A percentile compares a stretch with the other conserved stretches of the same genome.
These are phyloP conservation scores for Pseudogymnoascus sp. DNA, from an alignment of 2,329 filamentous ascomycete genomes.

Conservation along the genomic window DNA sequence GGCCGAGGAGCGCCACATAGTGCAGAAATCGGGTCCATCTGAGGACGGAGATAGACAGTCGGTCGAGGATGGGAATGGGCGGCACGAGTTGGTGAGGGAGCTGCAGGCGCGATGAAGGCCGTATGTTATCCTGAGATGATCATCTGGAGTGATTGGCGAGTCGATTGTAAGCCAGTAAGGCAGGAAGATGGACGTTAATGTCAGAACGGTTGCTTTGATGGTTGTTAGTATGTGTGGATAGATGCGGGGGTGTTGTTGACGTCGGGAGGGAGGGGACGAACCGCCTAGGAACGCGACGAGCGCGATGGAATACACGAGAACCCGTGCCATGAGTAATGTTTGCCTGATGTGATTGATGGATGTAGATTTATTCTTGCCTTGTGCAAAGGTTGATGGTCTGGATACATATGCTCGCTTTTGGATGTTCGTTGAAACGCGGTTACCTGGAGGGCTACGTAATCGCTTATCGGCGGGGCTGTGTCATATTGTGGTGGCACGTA, in stretches of 20 bases:
- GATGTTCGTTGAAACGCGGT: neutral
- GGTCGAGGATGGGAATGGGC: constrained; percentile 56
- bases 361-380: neutral
- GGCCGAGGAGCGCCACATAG: constrained; percentile 80
- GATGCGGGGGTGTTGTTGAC: neutral
- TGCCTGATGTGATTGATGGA: neutral
- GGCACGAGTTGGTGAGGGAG: constrained; percentile 55
- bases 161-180: constrained; percentile 65
- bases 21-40: constrained; percentile 62
- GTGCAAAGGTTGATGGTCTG: neutral
- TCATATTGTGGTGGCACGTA: neutral
- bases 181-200: constrained; percentile 58
- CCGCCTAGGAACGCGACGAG: constrained; percentile 36
- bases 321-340: constrained; percentile 32
- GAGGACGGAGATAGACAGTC: constrained; percentile 48
- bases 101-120: constrained; percentile 79
- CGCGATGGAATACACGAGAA: constrained; percentile 33
- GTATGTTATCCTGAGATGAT: constrained; percentile 55
- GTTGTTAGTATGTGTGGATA: constrained; percentile 9
- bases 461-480: constrained; percentile 5
- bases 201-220: constrained; percentile 60
- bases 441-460: constrained; percentile 6
- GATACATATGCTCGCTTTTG: constrained; percentile 3
- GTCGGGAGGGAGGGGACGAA: constrained; percentile 27
- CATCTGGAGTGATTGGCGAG: constrained; percentile 39